Conservation (phyloP, 768 basidiomycete genomes). For the Pleurotus cornucopiae region DNA sequence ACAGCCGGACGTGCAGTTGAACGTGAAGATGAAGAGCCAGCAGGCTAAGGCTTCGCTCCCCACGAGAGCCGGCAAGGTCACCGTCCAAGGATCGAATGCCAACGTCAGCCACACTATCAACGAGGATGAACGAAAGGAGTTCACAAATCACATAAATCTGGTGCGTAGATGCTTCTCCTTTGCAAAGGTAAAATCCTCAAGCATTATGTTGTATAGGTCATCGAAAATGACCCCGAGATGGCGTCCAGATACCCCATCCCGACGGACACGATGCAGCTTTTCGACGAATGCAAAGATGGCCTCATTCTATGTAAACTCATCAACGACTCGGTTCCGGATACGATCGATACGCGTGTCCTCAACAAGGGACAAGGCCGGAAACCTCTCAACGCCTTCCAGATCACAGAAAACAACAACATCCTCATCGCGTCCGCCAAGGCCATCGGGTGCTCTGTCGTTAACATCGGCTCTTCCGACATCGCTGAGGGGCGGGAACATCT, state of each 20-base stretch:
- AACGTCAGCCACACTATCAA: conserved; percentile 97
- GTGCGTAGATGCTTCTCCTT: conserved; percentile 39
- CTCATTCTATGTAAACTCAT: conserved; percentile 97
- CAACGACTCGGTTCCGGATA: conserved; percentile 99
- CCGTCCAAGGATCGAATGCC: conserved; percentile 90
- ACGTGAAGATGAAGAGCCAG: conserved; percentile 70
- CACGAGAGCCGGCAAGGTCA: conserved; percentile 84
- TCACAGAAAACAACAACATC: conserved; percentile 99
- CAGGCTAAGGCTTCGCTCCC: conserved; percentile 39
- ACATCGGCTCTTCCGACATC: conserved; percentile 92
- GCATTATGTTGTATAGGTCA: conserved; percentile 48
- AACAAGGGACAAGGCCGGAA: conserved; percentile 82
- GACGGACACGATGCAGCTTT: conserved; percentile 96
- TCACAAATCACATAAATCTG: conserved; percentile 97
- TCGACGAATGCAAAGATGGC: conserved; percentile 95
- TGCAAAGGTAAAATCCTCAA: conserved; percentile 7
- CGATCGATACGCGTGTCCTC: conserved; percentile 96
- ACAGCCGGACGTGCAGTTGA: conserved; percentile 44
- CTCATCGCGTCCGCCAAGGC: conserved; percentile 97
- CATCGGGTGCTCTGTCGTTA: conserved; percentile 98
- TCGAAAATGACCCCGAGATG: conserved; percentile 88
- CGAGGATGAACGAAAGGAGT: conserved; percentile 91
- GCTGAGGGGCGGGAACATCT: conserved; percentile 93
- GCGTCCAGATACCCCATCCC: conserved; percentile 84
- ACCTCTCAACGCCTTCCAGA: conserved; percentile 95